Evolutionary conservation across 345 rosid genomes (phyloP).

Genomic region (Chamaenerion angustifolium): DNA sequence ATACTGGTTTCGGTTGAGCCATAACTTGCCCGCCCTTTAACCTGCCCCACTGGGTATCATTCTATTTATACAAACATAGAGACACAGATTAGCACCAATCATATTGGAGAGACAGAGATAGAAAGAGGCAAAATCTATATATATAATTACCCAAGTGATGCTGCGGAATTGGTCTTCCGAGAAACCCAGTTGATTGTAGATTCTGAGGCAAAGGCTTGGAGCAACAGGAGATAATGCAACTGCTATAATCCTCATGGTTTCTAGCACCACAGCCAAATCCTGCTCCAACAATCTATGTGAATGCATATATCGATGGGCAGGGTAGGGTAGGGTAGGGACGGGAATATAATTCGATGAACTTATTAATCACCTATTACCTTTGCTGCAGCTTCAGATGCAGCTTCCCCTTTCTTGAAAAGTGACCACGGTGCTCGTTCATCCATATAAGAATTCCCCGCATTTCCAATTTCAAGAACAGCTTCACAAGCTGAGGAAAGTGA

Average conservation of each 20-base stretch:
- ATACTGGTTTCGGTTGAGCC: conserved; percentile 78
- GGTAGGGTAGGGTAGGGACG: too few relatives aligned
- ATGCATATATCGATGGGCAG: too few relatives aligned
- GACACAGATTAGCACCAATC: not conserved
- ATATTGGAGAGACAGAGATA: not conserved
- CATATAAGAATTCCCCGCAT: conserved; percentile 75
- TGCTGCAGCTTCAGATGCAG: conserved; percentile 69
- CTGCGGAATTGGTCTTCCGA: conserved; percentile 38
- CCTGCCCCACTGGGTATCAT: conserved; percentile 80
- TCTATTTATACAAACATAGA: conserved; percentile 23
- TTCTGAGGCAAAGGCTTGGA: conserved; percentile 54
- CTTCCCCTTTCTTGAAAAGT: conserved; percentile 76
- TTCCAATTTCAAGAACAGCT: conserved; percentile 74
- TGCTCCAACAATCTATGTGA: conserved; percentile 10
- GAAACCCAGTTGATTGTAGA: conserved; percentile 80
- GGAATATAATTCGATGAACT: too few relatives aligned
- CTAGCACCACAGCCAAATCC: conserved; percentile 82
- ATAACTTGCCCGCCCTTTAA: conserved; percentile 70
- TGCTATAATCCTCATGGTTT: conserved; percentile 77
- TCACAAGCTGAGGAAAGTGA: conserved; percentile 73
- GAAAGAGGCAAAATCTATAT: not conserved
- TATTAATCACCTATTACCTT: conserved; percentile 37
- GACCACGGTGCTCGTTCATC: conserved; percentile 85
- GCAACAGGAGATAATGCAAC: conserved; percentile 62
- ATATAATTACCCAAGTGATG: conserved; percentile 42